phyloP scores from a whole-genome alignment of 768 basidiomycete genomes.

The Boletus vinaceobasis region DNA sequence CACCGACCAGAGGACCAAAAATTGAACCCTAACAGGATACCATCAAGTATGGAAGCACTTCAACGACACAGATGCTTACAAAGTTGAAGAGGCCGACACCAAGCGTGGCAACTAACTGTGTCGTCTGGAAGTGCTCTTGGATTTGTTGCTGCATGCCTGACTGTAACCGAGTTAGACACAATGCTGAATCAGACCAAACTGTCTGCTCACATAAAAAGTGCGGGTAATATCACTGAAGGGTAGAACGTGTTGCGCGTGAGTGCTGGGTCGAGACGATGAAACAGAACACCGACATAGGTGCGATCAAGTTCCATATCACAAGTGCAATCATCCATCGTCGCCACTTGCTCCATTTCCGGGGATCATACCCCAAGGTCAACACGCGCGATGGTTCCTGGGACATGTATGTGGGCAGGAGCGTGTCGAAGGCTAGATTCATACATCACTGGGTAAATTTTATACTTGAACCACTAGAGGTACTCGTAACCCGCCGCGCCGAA shows the following conservation, averaged over 20 bases:
- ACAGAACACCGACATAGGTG: slow-evolving; percentile 21
- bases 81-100: slow-evolving; percentile 24
- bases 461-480: neutral
- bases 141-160: slow-evolving; percentile 28
- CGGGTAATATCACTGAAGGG: slow-evolving; percentile 18
- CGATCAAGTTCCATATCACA: slow-evolving; percentile 26
- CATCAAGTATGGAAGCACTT: neutral
- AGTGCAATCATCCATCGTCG: slow-evolving; percentile 22
- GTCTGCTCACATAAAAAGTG: slow-evolving; percentile 25
- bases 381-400: slow-evolving; percentile 15
- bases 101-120: slow-evolving; percentile 13
- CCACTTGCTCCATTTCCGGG: slow-evolving; percentile 20
- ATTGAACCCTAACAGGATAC: slow-evolving; percentile 12
- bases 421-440: neutral
- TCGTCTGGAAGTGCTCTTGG: slow-evolving; percentile 19
- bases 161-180: slow-evolving; percentile 6
- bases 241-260: slow-evolving; percentile 1
- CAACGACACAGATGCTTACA: neutral
- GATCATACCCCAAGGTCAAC: slow-evolving; percentile 21
- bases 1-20: slow-evolving; percentile 22
- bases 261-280: neutral
- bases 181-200: neutral
- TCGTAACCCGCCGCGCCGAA: neutral
- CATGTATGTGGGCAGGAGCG: slow-evolving; percentile 13
- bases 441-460: slow-evolving; percentile 1